Base-by-base conservation (phyloP, 73 alveolate genomes). In the Breviolum minutum region DNA sequence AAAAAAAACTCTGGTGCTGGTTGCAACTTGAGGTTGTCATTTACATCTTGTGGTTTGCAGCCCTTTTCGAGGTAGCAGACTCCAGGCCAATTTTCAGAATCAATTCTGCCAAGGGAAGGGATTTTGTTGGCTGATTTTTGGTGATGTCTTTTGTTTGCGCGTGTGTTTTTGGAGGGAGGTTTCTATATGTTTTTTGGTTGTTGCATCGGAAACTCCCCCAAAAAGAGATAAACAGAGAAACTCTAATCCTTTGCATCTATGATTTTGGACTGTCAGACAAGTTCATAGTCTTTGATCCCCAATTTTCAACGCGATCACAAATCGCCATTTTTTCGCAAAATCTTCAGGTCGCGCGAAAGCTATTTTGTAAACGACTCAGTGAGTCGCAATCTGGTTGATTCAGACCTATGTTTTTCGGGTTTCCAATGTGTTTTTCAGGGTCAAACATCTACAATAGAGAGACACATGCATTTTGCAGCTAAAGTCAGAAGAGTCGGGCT, bases 41-140 rank as follows among this genome's bases (percentile, higher is more conserved):
- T 6, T 54, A 60, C 54, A 30, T 76, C 48, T 16, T 92, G 12
- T 92, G 98, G 98, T 80, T 81, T 48, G 69, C 66, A 48, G 77
- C 91, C 27, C 64, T 92, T 26, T 16, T 92, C 30, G 64, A 60
- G 74, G 98, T 91, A 48, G 77, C 98, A 60, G 81, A 61, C 40
- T 60, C 82, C 90, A 92, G 98, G 97, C 76, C 64, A 4, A 14
- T 22, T 14, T 14, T 0, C 2, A 68, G 77, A 68, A 40, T 40
- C 77, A 22, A 17, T 4, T 14, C 24, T 68, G 1, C 3, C 3
- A 40, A 40, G 54, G 54, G 3, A 40, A 40, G 54, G 54, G 54
- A 2, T 40, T 40, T 40, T 40, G 54, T 68, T 22, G 77, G n/a
- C 77, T 68, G 77, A 17, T 17, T 68, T 68, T 68, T 68, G 77